Evolutionary conservation across 202 grass and related monocot genomes (phyloP), one percentile per base, ranked within the genome.

Genomic region (Digitaria exilis): DNA sequence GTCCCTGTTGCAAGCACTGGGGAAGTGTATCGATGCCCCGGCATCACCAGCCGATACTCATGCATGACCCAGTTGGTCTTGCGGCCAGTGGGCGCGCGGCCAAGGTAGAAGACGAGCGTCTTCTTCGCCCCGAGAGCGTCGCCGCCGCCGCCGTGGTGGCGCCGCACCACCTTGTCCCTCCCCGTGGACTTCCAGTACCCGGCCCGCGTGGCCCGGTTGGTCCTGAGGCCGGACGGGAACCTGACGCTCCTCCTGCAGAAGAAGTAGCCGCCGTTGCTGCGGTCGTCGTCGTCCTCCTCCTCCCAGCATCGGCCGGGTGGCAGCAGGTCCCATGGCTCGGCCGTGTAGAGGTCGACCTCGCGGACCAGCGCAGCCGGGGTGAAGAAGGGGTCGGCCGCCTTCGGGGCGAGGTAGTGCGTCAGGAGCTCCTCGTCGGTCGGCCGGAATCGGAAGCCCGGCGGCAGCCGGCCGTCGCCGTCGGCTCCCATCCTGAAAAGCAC

Each of bases 11-110:
- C 30, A 39, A 39, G 48, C 30, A 50, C 9, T 11, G 29, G 31
- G 30, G 13, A 25, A 0, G 58, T 14, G 29, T 44, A 13, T 18
- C 18, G 5, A 63, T 79, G 76, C 7, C 76, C 59, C 2, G 31
- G 28, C 28, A 28, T 12, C 30, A 28, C 19, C 30, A 79, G 45
- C 43, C 94, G 85, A 65, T 90, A 97, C 80, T 97, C 92, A 18
- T 97, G 94, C 91, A 97, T 92, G 37, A 89, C 86, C 92, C 92
- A 97, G 52, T 71, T 35, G 6, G 85, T 87, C 57, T 90, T 95
- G 72, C 71, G 46, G 17, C 90, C 93, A 9, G 64, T 82, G 3
- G 92, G 87, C 16, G 92, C 89, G 62, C 89, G 82, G 21, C 92
- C 92, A 0, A 34, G 72, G 79, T 94, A 91, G 84, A 97, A 97